phyloP scores from a whole-genome alignment of 1,284 basidiomycete genomes.

The Baeospora myosura region DNA sequence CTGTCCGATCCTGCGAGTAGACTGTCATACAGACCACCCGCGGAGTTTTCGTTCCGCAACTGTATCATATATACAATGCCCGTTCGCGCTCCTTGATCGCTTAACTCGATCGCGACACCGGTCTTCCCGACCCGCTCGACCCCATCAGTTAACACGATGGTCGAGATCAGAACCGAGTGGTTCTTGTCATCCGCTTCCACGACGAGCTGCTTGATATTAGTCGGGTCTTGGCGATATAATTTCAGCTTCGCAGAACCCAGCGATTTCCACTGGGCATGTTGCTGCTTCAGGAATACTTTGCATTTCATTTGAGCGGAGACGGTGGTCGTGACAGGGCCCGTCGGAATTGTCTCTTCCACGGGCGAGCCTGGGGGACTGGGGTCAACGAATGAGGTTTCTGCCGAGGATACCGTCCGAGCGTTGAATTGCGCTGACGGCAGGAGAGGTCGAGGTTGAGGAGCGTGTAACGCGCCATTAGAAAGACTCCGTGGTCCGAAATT shows the following conservation, averaged over 20 bases:
- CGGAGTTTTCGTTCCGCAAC: conserved; percentile 81
- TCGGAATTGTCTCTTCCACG: conserved; percentile 44
- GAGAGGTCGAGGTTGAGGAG: conserved; percentile 44
- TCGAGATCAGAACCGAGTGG: conserved; percentile 81
- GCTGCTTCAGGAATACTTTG: conserved; percentile 94
- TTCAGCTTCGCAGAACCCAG: conserved; percentile 85
- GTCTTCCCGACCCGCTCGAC: conserved; percentile 98
- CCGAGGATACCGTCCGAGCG: conserved; percentile 42
- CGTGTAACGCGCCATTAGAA: conserved; percentile 32
- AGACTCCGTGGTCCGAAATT: conserved; percentile 27
- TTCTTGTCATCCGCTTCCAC: conserved; percentile 83
- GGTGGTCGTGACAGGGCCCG: conserved; percentile 66
- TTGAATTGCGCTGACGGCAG: conserved; percentile 56
- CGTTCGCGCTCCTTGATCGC: conserved; percentile 83
- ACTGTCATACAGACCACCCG: conserved; percentile 80
- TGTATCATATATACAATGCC: conserved; percentile 98
- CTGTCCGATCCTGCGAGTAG: conserved; percentile 82
- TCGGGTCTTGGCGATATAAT: conserved; percentile 78
- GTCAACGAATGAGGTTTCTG: conserved; percentile 50
- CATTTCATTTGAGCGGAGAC: conserved; percentile 95
- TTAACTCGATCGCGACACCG: conserved; percentile 93
- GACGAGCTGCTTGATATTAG: conserved; percentile 91
- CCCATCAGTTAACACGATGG: conserved; percentile 91
- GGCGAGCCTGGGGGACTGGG: conserved; percentile 77
- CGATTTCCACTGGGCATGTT: conserved; percentile 95